Evolutionary conservation across 2,329 filamentous ascomycete species (phyloP).

Genomic region (Rhynchosporium graminicola): DNA sequence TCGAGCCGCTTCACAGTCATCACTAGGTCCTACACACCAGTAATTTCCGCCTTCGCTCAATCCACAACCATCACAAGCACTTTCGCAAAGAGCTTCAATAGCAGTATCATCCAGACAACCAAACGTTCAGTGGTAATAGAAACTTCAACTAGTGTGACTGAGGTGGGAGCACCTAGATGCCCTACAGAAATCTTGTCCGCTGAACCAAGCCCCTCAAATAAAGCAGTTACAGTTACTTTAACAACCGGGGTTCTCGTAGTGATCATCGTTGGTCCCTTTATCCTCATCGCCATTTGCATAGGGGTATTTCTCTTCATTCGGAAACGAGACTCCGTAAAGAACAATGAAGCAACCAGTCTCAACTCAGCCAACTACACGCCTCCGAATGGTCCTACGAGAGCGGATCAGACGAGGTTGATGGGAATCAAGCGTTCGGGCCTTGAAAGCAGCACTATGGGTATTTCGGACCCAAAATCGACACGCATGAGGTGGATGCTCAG

Average conservation of each 20-base stretch:
- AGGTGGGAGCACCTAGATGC: not conserved
- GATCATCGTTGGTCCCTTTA: constrained; percentile 17
- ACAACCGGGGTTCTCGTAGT: constrained; percentile 19
- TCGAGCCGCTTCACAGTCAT: constrained; percentile 21
- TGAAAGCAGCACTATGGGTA: constrained; percentile 17
- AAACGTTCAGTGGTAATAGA: not conserved
- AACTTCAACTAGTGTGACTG: constrained; percentile 1
- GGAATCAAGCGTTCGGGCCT: constrained; percentile 18
- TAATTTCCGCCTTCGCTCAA: constrained; percentile 20
- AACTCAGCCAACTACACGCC: constrained; percentile 22
- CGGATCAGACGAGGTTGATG: constrained; percentile 26
- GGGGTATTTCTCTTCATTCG: constrained; percentile 21
- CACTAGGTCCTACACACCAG: constrained; percentile 21
- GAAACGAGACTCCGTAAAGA: constrained; percentile 16
- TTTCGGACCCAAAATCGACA: constrained; percentile 22
- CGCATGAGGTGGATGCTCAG: constrained; percentile 27
- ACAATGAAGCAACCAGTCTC: constrained; percentile 19
- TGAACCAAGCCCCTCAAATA: not conserved
- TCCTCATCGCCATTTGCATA: constrained; percentile 15
- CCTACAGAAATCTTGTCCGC: constrained; percentile 1
- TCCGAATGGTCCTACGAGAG: constrained; percentile 28
- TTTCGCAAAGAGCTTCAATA: constrained; percentile 25
- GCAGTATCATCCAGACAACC: constrained; percentile 15
- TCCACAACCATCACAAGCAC: constrained; percentile 24
- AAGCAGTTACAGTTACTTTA: constrained; percentile 14